phyloP scores from a whole-genome alignment of 2,329 filamentous ascomycete species.

The Fusarium zealandicum region DNA sequence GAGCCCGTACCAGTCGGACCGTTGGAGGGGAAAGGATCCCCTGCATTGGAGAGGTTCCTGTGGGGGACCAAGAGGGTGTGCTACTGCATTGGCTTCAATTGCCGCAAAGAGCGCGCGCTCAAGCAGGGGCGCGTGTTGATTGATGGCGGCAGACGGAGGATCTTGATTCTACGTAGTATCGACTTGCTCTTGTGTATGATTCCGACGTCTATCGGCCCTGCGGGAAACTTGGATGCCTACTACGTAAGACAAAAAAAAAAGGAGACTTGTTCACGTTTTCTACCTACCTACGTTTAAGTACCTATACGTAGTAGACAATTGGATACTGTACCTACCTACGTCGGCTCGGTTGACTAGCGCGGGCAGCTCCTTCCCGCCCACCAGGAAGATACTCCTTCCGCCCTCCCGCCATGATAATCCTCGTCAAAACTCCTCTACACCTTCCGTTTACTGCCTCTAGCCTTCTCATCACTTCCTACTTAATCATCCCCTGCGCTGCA shows the following conservation, averaged over 20 bases:
- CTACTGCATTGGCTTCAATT: slow-evolving; percentile 6
- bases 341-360: not conserved
- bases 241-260: not conserved
- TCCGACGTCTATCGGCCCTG: no score
- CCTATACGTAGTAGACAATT: no score
- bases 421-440: not conserved
- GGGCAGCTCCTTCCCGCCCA: not conserved
- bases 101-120: slow-evolving; percentile 27
- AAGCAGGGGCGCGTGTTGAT: slow-evolving; percentile 15
- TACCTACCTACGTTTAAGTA: no score
- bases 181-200: no score
- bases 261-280: not conserved
- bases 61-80: slow-evolving; percentile 22
- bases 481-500: slow-evolving; percentile 5
- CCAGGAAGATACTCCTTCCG: slow-evolving; percentile 4
- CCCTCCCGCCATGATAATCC: not conserved
- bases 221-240: no score
- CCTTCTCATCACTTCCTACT: slow-evolving; percentile 11
- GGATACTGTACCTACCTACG: no score
- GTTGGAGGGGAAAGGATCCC: slow-evolving; percentile 31
- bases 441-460: slow-evolving; percentile 1
- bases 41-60: slow-evolving; percentile 23
- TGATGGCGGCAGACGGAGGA: slow-evolving; percentile 2
- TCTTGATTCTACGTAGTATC: slow-evolving; percentile 8
- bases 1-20: slow-evolving; percentile 24